These are phyloP conservation scores for Triticum turgidum DNA, from an alignment of 176 grass and related monocot species.

Conservation along the genomic window DNA sequence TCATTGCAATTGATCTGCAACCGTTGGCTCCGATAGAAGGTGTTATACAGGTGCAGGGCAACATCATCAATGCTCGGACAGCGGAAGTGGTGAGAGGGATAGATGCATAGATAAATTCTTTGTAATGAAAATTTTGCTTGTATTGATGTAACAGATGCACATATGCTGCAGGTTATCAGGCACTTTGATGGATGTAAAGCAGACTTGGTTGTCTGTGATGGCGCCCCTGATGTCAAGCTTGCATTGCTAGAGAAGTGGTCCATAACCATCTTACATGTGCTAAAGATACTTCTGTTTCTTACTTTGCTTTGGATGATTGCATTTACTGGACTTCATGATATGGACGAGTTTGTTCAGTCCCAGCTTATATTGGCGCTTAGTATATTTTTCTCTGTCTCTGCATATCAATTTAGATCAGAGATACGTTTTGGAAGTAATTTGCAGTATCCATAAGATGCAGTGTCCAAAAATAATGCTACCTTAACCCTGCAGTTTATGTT, in stretches of 20 bases:
- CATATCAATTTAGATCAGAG: not conserved
- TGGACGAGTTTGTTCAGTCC: constrained; percentile 98
- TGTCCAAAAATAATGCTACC: not conserved
- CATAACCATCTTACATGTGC: not conserved
- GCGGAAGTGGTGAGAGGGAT: constrained; percentile 71
- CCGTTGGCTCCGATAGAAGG: constrained; percentile 88
- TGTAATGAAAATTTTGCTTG: not conserved
- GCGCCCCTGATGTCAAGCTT: constrained; percentile 82
- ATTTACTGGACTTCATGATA: constrained; percentile 96
- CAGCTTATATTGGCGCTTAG: constrained; percentile 93
- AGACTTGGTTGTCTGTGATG: constrained; percentile 84
- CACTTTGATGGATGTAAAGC: constrained; percentile 98
- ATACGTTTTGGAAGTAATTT: not conserved
- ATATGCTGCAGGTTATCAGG: constrained; percentile 63
- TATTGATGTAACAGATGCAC: not conserved
- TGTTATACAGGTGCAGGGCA: constrained; percentile 90
- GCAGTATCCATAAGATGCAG: not conserved
- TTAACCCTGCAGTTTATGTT: not conserved
- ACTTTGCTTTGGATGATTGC: constrained; percentile 19
- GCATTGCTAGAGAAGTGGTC: not conserved
- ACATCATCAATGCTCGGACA: constrained; percentile 90
- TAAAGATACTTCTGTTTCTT: constrained; percentile 20
- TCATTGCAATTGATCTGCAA: constrained; percentile 93
- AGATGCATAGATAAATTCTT: not conserved
- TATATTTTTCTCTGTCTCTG: constrained; percentile 6